Evolutionary conservation across 2,329 filamentous ascomycete species (phyloP).

Genomic region (Colletotrichum higginsianum): DNA sequence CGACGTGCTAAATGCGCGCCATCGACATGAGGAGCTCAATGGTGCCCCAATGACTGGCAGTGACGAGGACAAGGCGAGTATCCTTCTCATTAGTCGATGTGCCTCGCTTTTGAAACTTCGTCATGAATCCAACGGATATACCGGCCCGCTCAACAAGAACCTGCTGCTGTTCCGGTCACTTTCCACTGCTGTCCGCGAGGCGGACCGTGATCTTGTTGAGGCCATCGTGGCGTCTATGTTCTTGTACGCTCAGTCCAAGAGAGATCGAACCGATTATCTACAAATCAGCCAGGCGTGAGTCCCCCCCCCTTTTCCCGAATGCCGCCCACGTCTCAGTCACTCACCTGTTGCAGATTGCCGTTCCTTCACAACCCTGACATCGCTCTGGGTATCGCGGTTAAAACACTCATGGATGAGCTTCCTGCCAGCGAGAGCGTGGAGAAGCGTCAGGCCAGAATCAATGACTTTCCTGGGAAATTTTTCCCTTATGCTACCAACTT

Average conservation of each 20-base stretch:
- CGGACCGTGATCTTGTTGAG: conserved; percentile 87
- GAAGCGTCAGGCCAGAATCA: conserved; percentile 60
- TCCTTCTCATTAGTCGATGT: conserved; percentile 88
- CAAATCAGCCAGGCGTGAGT: conserved; percentile 81
- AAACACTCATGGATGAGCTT: conserved; percentile 84
- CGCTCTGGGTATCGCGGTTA: conserved; percentile 83
- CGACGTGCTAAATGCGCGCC: conserved; percentile 81
- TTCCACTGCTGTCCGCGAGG: conserved; percentile 82
- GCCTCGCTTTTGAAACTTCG: conserved; percentile 86
- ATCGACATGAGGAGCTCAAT: conserved; percentile 68
- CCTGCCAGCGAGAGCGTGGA: conserved; percentile 69
- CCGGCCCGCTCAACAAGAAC: conserved; percentile 92
- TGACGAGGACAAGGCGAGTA: conserved; percentile 83
- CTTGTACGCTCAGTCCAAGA: conserved; percentile 82
- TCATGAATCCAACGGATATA: conserved; percentile 91
- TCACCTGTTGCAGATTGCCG: conserved; percentile 66
- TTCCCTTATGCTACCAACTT: conserved; percentile 73
- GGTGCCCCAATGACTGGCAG: conserved; percentile 69
- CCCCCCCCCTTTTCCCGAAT: neutral
- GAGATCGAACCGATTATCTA: conserved; percentile 76
- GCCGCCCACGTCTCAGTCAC: conserved; percentile 41
- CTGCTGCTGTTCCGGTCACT: conserved; percentile 89
- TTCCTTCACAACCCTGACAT: conserved; percentile 81
- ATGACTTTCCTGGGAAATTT: conserved; percentile 66
- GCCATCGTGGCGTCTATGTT: conserved; percentile 86